phyloP scores from a whole-genome alignment of 1,284 basidiomycete species.

The Ceraceosorus bombacis region DNA sequence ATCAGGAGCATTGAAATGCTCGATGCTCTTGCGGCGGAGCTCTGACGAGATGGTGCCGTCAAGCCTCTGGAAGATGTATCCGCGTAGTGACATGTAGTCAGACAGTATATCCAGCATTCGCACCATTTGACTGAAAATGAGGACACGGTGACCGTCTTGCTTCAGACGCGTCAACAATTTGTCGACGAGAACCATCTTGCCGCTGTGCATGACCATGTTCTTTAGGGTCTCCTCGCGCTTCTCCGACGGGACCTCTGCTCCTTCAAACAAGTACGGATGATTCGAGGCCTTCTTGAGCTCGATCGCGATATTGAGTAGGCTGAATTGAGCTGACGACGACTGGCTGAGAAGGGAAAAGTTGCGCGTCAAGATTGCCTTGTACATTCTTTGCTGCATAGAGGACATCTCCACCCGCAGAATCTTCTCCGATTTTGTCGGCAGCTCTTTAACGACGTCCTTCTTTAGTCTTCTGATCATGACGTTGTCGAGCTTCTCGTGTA shows the following conservation, averaged over 20 bases:
- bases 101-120: conserved; percentile 96
- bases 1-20: conserved; percentile 66
- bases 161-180: conserved; percentile 51
- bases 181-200: conserved; percentile 53
- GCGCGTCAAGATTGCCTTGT: conserved; percentile 96
- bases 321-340: conserved; percentile 70
- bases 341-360: conserved; percentile 85
- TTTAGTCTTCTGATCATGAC: conserved; percentile 94
- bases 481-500: conserved; percentile 85
- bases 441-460: conserved; percentile 90
- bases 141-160: conserved; percentile 51
- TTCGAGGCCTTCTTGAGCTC: conserved; percentile 56
- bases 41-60: conserved; percentile 70
- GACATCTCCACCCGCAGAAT: conserved; percentile 98
- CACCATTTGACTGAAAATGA: conserved; percentile 85
- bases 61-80: conserved; percentile 73
- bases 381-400: conserved; percentile 91
- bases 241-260: conserved; percentile 72
- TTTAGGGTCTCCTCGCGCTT: conserved; percentile 64
- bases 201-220: conserved; percentile 51
- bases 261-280: conserved; percentile 96
- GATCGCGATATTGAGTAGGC: conserved; percentile 56
- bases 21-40: conserved; percentile 73
- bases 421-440: conserved; percentile 96
- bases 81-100: conserved; percentile 85